Evolutionary conservation across 768 basidiomycete species (phyloP).

Genomic region (Mycena galericulata): DNA sequence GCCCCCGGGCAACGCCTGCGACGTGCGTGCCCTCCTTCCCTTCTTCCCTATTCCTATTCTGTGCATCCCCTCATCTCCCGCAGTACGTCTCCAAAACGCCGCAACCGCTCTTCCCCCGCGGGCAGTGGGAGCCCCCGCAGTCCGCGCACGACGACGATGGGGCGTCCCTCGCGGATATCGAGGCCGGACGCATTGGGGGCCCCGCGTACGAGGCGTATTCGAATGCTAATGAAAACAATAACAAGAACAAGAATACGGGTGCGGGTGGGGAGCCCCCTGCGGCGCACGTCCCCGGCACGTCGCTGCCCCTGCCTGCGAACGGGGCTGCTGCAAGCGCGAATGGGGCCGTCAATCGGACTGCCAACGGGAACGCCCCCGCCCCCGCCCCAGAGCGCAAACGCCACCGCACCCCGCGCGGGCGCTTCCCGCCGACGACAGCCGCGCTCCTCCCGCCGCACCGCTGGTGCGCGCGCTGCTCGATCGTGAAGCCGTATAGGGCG

Average conservation of each 20-base stretch:
- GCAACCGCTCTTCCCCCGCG: constrained; percentile 41
- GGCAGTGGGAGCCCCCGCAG: constrained; percentile 17
- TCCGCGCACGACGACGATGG: background rate
- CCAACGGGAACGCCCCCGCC: background rate
- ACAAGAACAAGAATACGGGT: too few relatives aligned
- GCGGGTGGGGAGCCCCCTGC: too few relatives aligned
- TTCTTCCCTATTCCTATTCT: too few relatives aligned
- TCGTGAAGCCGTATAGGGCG: constrained; percentile 79
- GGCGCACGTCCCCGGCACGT: constrained; percentile 1
- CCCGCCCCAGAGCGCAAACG: background rate
- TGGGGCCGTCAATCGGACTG: background rate
- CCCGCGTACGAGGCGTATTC: constrained; percentile 59
- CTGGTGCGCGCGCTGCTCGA: constrained; percentile 72
- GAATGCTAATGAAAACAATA: too few relatives aligned
- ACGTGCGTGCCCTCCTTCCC: constrained; percentile 56
- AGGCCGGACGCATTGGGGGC: constrained; percentile 50
- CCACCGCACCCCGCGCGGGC: constrained; percentile 5
- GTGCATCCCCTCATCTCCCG: background rate
- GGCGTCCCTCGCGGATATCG: constrained; percentile 31
- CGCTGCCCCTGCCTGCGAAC: constrained; percentile 1
- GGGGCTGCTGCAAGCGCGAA: too few relatives aligned
- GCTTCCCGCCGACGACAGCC: constrained; percentile 23
- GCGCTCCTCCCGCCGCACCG: constrained; percentile 71
- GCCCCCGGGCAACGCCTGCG: constrained; percentile 74
- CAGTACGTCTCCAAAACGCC: constrained; percentile 45